A percentile compares a stretch with the other conserved stretches of the same genome.
Conservation (phyloP, 2,329 filamentous ascomycete genomes). For the Venturia asperata region DNA sequence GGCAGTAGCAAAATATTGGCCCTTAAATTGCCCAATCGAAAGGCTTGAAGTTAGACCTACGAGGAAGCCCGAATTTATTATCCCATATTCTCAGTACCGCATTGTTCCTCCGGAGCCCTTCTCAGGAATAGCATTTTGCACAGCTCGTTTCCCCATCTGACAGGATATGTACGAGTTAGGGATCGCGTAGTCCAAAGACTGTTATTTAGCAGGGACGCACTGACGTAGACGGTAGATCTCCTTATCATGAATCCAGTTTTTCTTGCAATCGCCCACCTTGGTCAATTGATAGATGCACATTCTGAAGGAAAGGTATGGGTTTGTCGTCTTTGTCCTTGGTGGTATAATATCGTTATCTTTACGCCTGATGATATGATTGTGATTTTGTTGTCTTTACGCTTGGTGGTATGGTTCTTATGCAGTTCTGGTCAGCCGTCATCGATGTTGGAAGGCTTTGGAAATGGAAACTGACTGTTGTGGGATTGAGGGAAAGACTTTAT, state of each 20-base stretch:
- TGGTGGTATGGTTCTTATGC: too few species aligned
- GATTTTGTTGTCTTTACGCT: not conserved
- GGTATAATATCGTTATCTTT: not conserved
- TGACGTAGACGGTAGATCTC: not conserved
- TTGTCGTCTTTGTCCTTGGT: not conserved
- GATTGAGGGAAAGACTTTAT: not conserved
- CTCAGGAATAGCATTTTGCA: not conserved
- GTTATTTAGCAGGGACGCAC: not conserved
- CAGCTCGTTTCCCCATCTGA: not conserved
- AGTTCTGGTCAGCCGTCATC: too few species aligned
- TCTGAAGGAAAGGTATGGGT: not conserved
- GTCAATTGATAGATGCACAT: not conserved
- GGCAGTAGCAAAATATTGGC: not conserved
- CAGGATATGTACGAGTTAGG: too few species aligned
- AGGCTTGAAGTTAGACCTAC: not conserved
- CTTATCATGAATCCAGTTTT: not conserved
- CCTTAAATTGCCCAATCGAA: not conserved
- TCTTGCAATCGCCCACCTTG: not conserved
- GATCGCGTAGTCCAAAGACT: too few species aligned
- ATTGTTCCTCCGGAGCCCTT: not conserved
- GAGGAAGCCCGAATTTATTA: not conserved
- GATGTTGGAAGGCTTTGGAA: too few species aligned
- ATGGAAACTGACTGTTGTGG: not conserved
- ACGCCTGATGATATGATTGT: too few species aligned
- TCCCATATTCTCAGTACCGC: not conserved